A percentile compares a stretch with the other conserved stretches of the same genome.
Conservation (phyloP, 1,284 basidiomycete species). For the Inonotus obliquus region DNA sequence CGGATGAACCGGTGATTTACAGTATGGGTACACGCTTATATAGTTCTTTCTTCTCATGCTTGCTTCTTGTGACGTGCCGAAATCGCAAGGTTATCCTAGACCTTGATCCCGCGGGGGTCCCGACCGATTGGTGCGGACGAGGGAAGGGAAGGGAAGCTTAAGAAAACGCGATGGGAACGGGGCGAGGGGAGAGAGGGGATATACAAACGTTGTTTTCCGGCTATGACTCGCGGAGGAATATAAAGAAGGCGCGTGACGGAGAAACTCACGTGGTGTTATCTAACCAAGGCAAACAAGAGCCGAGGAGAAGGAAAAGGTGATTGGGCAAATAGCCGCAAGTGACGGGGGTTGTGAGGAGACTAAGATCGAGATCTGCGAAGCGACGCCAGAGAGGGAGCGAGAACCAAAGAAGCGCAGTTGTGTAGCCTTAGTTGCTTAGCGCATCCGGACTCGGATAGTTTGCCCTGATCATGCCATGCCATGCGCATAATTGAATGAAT, state of each 20-base stretch:
- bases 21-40: not conserved
- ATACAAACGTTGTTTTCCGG: no score
- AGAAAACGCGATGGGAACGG: not conserved
- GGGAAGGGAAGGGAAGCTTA: not conserved
- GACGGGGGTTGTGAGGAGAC: not conserved
- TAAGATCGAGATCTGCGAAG: not conserved
- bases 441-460: constrained; percentile 1
- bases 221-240: no score
- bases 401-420: not conserved
- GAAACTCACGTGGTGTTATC: not conserved
- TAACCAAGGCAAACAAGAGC: not conserved
- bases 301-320: not conserved
- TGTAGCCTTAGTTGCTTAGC: not conserved
- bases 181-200: not conserved
- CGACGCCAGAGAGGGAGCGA: not conserved
- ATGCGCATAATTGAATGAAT: not conserved
- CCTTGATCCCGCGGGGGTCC: not conserved
- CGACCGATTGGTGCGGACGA: not conserved
- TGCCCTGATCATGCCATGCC: not conserved
- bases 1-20: not conserved
- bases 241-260: no score
- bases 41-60: not conserved
- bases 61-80: not conserved
- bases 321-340: not conserved
- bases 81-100: not conserved